Evolutionary conservation across 73 alveolate genomes (phyloP).

Genomic region (Tetrahymena borealis): DNA sequence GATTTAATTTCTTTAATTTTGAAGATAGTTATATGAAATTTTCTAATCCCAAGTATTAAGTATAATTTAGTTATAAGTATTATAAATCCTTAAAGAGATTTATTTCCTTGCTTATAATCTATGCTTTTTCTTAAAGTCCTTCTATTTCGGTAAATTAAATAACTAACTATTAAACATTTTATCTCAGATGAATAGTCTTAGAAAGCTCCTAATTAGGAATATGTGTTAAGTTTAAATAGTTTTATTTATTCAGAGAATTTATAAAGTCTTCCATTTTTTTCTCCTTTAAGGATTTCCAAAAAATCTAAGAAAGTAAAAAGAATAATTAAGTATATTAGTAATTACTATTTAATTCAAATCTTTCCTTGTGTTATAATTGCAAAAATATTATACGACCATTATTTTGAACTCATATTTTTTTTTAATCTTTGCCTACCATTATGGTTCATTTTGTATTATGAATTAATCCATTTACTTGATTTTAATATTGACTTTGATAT

Average conservation of each 20-base stretch:
- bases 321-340: too few relatives aligned
- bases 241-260: not conserved
- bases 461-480: too few relatives aligned
- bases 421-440: too few relatives aligned
- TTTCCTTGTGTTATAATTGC: too few relatives aligned
- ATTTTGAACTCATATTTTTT: too few relatives aligned
- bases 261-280: not conserved
- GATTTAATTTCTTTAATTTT: not conserved
- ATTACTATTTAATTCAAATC: too few relatives aligned
- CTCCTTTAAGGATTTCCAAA: too few relatives aligned
- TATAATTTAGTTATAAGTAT: not conserved
- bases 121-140: not conserved
- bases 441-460: too few relatives aligned
- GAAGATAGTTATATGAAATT: not conserved
- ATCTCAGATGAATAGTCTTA: not conserved
- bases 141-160: not conserved
- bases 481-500: too few relatives aligned
- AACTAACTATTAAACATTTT: not conserved
- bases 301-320: too few relatives aligned
- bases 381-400: too few relatives aligned
- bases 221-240: not conserved
- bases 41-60: not conserved
- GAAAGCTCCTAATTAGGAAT: not conserved
- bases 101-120: not conserved
- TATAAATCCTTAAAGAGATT: not conserved